phyloP scores from a whole-genome alignment of 495 filamentous ascomycete genomes.

The Penicillium arizonense region DNA sequence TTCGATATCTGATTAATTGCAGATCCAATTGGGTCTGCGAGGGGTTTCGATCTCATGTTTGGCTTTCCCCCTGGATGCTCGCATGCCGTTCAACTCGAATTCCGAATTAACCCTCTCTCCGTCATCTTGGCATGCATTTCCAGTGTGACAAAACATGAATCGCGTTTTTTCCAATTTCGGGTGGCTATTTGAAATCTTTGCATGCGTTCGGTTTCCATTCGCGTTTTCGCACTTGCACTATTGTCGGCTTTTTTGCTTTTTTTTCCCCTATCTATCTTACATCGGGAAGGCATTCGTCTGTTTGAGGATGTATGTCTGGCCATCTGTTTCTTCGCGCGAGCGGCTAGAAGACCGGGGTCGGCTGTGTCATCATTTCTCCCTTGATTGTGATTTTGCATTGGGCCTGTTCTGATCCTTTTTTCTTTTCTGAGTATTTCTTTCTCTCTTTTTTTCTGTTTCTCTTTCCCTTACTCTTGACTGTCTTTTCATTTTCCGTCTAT shows the following conservation, averaged over 20 bases:
- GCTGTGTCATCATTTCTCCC: conserved; percentile 26
- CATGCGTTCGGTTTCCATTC: conserved; percentile 18
- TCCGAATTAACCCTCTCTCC: neutral
- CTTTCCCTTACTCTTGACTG: conserved; percentile 12
- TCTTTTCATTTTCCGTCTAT: neutral
- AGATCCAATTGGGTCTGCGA: neutral
- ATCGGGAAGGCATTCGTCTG: conserved; percentile 24
- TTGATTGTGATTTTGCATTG: conserved; percentile 7
- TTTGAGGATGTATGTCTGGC: conserved; percentile 5
- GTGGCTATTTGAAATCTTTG: conserved; percentile 27
- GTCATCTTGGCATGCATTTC: neutral
- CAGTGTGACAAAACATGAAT: conserved; percentile 11
- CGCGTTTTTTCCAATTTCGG: conserved; percentile 26
- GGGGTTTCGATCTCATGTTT: neutral
- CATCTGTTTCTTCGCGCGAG: conserved; percentile 17
- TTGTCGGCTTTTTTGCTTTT: conserved; percentile 23
- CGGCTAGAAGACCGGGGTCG: conserved; percentile 27
- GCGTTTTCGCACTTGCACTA: conserved; percentile 21
- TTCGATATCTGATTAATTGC: conserved; percentile 18
- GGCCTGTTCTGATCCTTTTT: conserved; percentile 8
- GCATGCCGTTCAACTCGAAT: too few species aligned
- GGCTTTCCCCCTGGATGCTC: too few species aligned
- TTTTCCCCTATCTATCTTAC: conserved; percentile 24
- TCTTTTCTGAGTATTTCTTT: conserved; percentile 4
- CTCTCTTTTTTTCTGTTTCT: conserved; percentile 10